Evolutionary conservation across 257 asterid genomes (phyloP).

Genomic region (Rhazya stricta): DNA sequence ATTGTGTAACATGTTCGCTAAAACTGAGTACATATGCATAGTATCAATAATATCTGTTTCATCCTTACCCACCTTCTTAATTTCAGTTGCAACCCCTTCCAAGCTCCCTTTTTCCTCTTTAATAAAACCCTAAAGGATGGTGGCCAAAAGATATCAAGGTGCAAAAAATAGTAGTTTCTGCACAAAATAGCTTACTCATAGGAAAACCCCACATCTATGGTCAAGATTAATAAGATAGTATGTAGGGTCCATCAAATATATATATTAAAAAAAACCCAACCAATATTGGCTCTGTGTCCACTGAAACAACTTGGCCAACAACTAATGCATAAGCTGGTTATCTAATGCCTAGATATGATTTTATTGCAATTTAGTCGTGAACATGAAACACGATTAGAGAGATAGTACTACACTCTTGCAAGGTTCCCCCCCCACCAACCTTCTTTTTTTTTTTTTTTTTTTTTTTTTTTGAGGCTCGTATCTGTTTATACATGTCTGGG

Average conservation of each 20-base stretch:
- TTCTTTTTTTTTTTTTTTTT: no score
- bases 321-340: background rate
- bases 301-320: background rate
- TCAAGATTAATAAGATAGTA: background rate
- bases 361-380: background rate
- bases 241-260: background rate
- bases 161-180: background rate
- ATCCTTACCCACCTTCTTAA: background rate
- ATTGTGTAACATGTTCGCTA: background rate
- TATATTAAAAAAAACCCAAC: background rate
- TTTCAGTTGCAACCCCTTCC: background rate
- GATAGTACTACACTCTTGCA: background rate
- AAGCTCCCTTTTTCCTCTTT: background rate
- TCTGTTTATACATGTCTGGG: background rate
- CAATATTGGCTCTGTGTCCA: background rate
- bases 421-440: no score
- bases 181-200: background rate
- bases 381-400: no score
- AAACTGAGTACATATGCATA: background rate
- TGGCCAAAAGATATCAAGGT: background rate
- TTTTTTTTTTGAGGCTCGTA: background rate
- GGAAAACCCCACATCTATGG: background rate
- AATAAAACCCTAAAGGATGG: background rate
- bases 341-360: background rate
- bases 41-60: background rate